Evolutionary conservation across 176 grass and related monocot genomes (phyloP).

Genomic region (Oryza glumipatula): DNA sequence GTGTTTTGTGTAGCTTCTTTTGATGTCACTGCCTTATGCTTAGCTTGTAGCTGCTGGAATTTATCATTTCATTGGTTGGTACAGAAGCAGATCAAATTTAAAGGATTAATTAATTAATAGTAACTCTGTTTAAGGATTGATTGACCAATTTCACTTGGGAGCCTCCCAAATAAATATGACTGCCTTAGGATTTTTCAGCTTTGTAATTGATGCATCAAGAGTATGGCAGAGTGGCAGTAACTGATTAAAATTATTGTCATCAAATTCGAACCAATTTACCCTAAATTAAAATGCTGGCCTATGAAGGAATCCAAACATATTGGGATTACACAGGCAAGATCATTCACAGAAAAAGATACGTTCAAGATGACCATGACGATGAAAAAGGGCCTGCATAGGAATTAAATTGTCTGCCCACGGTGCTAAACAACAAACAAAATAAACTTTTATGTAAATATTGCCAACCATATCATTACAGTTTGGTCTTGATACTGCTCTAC

Average conservation of each 20-base stretch:
- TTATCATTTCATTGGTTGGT: background rate
- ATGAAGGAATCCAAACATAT: too few relatives aligned
- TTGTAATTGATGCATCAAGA: too few relatives aligned
- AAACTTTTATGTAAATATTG: constrained; percentile 1
- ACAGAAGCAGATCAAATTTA: background rate
- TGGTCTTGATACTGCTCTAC: background rate
- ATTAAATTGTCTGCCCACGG: background rate
- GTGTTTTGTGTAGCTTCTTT: background rate
- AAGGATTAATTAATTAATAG: background rate
- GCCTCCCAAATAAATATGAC: background rate
- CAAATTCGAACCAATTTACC: too few relatives aligned
- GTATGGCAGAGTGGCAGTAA: too few relatives aligned
- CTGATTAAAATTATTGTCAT: too few relatives aligned
- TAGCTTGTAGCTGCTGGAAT: background rate
- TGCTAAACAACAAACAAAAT: background rate
- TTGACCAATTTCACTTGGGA: background rate
- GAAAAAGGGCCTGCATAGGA: background rate
- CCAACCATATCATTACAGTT: background rate
- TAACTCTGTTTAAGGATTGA: background rate
- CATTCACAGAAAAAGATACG: too few relatives aligned
- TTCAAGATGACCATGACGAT: background rate
- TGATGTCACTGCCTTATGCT: background rate
- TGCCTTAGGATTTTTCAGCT: too few relatives aligned
- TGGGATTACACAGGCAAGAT: too few relatives aligned
- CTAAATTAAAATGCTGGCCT: too few relatives aligned